These are phyloP conservation scores for Candida parachauliodes DNA, from an alignment of 805 yeast genomes.

Conservation along the genomic window DNA sequence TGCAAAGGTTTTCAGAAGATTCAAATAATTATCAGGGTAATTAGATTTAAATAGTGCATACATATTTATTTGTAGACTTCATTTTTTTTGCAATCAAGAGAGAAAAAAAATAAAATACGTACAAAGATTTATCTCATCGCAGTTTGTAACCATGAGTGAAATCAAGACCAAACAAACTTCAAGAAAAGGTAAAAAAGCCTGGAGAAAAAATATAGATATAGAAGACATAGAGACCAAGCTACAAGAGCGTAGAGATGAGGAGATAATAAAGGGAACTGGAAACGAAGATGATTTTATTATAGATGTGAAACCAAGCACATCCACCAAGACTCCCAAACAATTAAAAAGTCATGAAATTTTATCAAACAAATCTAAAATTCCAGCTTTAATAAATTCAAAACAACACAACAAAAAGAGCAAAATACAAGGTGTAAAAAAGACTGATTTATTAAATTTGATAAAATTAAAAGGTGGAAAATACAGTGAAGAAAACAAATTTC, in stretches of 20 bases:
- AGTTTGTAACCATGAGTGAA: slow-evolving; percentile 3
- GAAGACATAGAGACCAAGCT: slow-evolving; percentile 71
- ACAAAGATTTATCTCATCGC: slow-evolving; percentile 1
- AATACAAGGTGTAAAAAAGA: slow-evolving; percentile 62
- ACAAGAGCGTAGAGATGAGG: slow-evolving; percentile 64
- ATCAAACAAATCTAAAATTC: slow-evolving; percentile 68
- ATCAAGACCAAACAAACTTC: slow-evolving; percentile 52
- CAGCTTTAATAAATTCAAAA: slow-evolving; percentile 41
- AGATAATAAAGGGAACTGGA: slow-evolving; percentile 50
- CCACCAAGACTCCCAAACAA: slow-evolving; percentile 37
- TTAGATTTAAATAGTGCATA: no score
- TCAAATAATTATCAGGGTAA: neutral
- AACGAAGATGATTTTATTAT: slow-evolving; percentile 60
- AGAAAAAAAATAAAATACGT: neutral
- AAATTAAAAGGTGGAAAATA: slow-evolving; percentile 60
- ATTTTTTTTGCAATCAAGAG: neutral
- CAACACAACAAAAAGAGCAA: slow-evolving; percentile 6
- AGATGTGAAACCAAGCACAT: slow-evolving; percentile 49
- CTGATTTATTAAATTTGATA: slow-evolving; percentile 63
- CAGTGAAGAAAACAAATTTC: slow-evolving; percentile 9
- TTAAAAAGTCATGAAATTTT: slow-evolving; percentile 69
- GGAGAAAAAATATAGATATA: slow-evolving; percentile 90
- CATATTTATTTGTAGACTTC: no score
- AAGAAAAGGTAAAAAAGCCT: slow-evolving; percentile 87
- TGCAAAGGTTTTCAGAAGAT: slow-evolving; percentile 12